These are phyloP conservation scores for Ophiostoma angusticollis DNA, from an alignment of 2,329 filamentous ascomycete genomes.

Conservation along the genomic window DNA sequence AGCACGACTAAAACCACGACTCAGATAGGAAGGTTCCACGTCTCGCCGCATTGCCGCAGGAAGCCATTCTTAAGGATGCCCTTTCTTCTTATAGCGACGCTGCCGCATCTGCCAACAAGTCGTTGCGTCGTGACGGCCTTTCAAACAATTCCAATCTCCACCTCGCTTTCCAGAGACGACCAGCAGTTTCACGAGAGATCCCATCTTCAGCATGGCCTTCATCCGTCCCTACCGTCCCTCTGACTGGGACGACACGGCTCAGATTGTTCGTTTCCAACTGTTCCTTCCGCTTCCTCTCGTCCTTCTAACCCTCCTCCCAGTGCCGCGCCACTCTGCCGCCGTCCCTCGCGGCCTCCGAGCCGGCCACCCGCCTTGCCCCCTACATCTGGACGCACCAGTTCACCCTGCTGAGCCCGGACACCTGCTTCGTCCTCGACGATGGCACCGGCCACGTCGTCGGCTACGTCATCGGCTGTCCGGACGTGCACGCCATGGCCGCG, in stretches of 20 bases:
- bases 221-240: constrained; percentile 28
- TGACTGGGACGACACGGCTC: constrained; percentile 28
- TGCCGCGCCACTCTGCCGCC: constrained; percentile 36
- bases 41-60: no score
- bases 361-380: constrained; percentile 26
- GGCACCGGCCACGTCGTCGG: constrained; percentile 31
- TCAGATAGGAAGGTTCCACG: no score
- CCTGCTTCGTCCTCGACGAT: constrained; percentile 37
- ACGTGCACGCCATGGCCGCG: constrained; percentile 27
- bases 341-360: constrained; percentile 24
- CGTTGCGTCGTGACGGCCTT: no score
- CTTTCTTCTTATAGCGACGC: no score
- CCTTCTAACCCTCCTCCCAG: constrained; percentile 18
- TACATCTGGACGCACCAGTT: constrained; percentile 41
- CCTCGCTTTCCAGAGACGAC: no score
- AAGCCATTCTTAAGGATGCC: no score
- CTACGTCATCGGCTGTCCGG: constrained; percentile 36
- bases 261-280: constrained; percentile 31
- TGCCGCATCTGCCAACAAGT: no score
- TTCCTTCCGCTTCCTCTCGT: not conserved
- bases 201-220: constrained; percentile 28
- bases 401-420: constrained; percentile 31
- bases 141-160: no score
- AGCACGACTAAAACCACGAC: no score
- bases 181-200: no score